A percentile compares a stretch with the other conserved stretches of the same genome.
Conservation (phyloP, 164 flowering plant species). For the Malania oleifera region DNA sequence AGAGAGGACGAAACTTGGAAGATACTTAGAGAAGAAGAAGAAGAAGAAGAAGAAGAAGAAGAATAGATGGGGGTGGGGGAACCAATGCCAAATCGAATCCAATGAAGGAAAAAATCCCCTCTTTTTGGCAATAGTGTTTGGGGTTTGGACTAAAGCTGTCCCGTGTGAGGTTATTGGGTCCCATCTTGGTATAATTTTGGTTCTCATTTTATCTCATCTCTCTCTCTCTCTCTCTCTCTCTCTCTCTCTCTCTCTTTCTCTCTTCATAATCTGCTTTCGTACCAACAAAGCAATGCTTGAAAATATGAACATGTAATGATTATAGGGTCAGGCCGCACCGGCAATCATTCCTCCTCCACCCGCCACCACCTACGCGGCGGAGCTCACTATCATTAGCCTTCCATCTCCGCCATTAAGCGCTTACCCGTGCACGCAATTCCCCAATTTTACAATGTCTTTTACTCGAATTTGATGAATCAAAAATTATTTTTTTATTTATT, state of each 20-base stretch:
- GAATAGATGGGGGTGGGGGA: constrained; percentile 12
- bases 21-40: not conserved
- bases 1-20: too few relatives aligned
- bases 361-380: too few relatives aligned
- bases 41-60: not conserved
- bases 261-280: constrained; percentile 14
- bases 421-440: too few relatives aligned
- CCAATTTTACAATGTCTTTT: too few relatives aligned
- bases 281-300: constrained; percentile 15
- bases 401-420: too few relatives aligned
- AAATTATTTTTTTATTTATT: too few relatives aligned
- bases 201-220: too few relatives aligned
- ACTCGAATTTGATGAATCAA: too few relatives aligned
- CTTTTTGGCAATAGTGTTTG: not conserved
- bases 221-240: not conserved
- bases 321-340: not conserved
- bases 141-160: constrained; percentile 24
- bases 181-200: constrained; percentile 2
- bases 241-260: not conserved
- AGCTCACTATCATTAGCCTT: too few relatives aligned
- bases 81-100: constrained; percentile 22
- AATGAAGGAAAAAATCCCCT: constrained; percentile 1
- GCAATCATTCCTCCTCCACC: constrained; percentile 5
- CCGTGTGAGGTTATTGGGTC: constrained; percentile 1
- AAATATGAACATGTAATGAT: too few relatives aligned